Conservation (phyloP, 106 monocot genomes). For the Dactylorhiza incarnata region DNA sequence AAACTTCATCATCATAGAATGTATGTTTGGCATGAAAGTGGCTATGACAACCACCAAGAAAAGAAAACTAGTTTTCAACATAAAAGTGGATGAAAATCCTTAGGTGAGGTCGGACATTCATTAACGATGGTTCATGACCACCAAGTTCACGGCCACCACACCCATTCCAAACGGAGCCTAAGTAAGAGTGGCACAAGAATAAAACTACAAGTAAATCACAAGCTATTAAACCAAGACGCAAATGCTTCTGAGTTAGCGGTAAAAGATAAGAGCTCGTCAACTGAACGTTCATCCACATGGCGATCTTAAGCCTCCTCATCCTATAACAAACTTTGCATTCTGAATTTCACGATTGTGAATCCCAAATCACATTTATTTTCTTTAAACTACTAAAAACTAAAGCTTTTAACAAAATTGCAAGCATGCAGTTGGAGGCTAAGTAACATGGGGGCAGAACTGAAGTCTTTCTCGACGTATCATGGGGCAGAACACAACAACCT, state of each 20-base stretch:
- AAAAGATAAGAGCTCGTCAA: slow-evolving; percentile 29
- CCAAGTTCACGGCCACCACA: no score
- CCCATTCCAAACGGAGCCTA: no score
- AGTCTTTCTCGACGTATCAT: no score
- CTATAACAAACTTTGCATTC: slow-evolving; percentile 5
- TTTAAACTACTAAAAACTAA: slow-evolving; percentile 1
- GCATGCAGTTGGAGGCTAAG: neutral
- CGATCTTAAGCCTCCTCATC: slow-evolving; percentile 17
- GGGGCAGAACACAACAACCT: no score
- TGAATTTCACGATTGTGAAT: no score
- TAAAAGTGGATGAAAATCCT: neutral
- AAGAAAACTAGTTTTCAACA: neutral
- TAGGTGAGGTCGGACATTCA: no score
- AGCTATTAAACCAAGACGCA: neutral
- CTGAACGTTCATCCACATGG: slow-evolving; percentile 22
- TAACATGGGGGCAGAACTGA: no score
- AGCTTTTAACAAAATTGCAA: neutral
- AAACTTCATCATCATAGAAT: no score
- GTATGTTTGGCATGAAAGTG: no score
- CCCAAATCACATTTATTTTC: neutral
- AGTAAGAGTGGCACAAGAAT: neutral
- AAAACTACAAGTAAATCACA: neutral
- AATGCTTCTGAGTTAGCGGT: neutral
- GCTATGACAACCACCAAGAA: neutral
- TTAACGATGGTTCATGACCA: no score